A percentile compares a stretch with the other conserved stretches of the same genome.
Conservation (phyloP, 495 filamentous ascomycete species). For the Annulohypoxylon bovei region DNA sequence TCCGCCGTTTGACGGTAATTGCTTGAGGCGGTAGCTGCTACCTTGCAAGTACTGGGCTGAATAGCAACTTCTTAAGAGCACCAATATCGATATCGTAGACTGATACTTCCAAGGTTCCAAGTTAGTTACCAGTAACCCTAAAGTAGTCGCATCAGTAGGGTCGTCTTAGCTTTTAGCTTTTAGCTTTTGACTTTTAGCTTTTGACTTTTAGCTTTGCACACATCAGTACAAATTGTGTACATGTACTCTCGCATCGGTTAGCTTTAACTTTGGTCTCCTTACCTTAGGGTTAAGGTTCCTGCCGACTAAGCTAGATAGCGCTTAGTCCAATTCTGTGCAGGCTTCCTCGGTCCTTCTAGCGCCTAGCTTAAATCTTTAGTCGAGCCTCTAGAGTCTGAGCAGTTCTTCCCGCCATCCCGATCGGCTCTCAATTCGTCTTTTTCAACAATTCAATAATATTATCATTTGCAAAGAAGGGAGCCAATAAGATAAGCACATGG, state of each 20-base stretch:
- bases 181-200: too few relatives aligned
- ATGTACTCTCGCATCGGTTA: not conserved
- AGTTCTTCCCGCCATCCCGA: constrained; percentile 7
- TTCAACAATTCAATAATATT: constrained; percentile 21
- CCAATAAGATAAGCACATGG: constrained; percentile 20
- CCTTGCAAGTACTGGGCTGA: not conserved
- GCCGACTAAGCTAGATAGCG: constrained; percentile 24
- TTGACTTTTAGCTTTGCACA: not conserved
- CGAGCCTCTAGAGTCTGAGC: not conserved
- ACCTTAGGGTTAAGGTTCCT: constrained; percentile 15
- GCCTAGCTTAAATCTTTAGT: constrained; percentile 35
- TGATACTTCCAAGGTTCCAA: not conserved
- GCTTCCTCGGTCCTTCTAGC: constrained; percentile 48
- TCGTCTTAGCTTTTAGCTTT: not conserved
- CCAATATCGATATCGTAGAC: not conserved
- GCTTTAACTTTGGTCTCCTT: constrained; percentile 8
- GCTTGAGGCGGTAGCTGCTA: constrained; percentile 5
- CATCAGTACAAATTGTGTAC: not conserved
- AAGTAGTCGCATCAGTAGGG: not conserved
- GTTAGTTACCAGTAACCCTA: not conserved
- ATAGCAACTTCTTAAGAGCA: not conserved
- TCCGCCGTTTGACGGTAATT: constrained; percentile 12
- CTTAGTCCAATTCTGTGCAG: constrained; percentile 45
- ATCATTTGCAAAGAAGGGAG: constrained; percentile 7
- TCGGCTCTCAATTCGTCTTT: not conserved